Conservation (phyloP, 352 stramenopile species). For the Globisporangium paddicum region DNA sequence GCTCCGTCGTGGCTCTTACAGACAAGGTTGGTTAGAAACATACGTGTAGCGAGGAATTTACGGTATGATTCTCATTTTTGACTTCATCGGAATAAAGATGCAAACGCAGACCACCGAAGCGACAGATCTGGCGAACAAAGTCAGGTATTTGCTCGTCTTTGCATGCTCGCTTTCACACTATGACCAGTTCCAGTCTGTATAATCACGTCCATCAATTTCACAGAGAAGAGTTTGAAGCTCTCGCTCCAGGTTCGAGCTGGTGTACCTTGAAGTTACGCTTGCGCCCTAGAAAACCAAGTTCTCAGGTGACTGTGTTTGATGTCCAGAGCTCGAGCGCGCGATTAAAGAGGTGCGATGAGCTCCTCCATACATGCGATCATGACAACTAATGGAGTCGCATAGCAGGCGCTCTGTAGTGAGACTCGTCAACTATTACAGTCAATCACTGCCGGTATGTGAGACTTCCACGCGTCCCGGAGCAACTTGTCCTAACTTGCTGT, state of each 20-base stretch:
- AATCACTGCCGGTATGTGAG: not conserved
- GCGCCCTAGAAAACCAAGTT: too few relatives aligned
- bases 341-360: constrained; percentile 4
- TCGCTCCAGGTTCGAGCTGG: constrained; percentile 4
- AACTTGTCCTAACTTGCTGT: not conserved
- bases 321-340: constrained; percentile 3
- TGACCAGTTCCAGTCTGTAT: not conserved
- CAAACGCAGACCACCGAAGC: constrained; percentile 6
- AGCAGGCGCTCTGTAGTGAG: not conserved
- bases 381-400: not conserved
- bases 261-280: too few relatives aligned
- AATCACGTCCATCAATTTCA: not conserved
- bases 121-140: not conserved
- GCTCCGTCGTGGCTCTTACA: not conserved
- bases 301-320: not conserved
- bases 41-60: not conserved
- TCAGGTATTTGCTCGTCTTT: not conserved
- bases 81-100: constrained; percentile 1
- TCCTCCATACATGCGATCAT: not conserved
- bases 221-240: not conserved
- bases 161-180: not conserved
- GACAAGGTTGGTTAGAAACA: not conserved
- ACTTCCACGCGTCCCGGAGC: not conserved
- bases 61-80: not conserved
- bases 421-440: not conserved